A percentile compares a stretch with the other conserved stretches of the same genome.
phyloP scores from a whole-genome alignment of 768 basidiomycete genomes.

The Tephrocybe sp. region DNA sequence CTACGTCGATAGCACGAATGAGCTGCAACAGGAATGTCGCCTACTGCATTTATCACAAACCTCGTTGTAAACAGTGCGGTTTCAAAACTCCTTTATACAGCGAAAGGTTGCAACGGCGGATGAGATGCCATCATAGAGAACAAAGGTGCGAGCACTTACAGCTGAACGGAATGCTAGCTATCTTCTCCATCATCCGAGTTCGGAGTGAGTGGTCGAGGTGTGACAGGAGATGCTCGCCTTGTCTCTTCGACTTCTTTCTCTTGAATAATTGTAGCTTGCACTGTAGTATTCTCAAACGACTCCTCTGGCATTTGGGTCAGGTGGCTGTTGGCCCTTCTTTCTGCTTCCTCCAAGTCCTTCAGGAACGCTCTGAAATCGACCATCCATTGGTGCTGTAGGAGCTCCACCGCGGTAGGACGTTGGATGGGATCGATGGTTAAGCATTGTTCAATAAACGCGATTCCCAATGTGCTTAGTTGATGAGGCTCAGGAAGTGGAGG shows the following conservation, averaged over 20 bases:
- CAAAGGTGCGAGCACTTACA: no score
- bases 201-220: slow-evolving; percentile 39
- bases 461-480: slow-evolving; percentile 86
- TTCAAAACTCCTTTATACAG: no score
- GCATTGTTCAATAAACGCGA: slow-evolving; percentile 92
- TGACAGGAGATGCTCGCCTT: slow-evolving; percentile 47
- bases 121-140: no score
- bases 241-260: slow-evolving; percentile 64
- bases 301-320: slow-evolving; percentile 46
- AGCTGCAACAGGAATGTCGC: no score
- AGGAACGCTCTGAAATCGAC: slow-evolving; percentile 75
- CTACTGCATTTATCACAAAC: no score
- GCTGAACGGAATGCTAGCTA: no score
- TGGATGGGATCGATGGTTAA: slow-evolving; percentile 82
- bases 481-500: slow-evolving; percentile 92
- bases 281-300: slow-evolving; percentile 48
- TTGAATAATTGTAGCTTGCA: slow-evolving; percentile 55
- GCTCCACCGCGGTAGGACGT: slow-evolving; percentile 82
- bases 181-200: slow-evolving; percentile 12
- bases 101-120: no score
- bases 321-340: slow-evolving; percentile 51
- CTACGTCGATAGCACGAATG: no score
- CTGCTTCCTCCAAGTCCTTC: slow-evolving; percentile 64
- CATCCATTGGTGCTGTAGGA: slow-evolving; percentile 92
- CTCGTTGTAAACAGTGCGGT: no score